Conservation (phyloP, 306 rosid genomes). For the Fragaria ananassa region DNA sequence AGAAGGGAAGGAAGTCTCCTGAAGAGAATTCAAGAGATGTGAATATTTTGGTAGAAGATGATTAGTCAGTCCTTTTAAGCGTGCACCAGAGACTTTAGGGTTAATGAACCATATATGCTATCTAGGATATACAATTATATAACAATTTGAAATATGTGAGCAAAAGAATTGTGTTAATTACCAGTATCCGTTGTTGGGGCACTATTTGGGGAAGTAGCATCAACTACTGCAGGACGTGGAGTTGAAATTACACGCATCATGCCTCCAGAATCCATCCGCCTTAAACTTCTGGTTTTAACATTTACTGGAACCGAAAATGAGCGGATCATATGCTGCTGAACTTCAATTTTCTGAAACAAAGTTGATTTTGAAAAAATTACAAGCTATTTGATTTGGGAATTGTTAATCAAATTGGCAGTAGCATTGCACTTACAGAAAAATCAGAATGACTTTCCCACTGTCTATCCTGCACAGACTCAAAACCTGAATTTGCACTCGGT, state of each 20-base stretch:
- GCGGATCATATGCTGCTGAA: conserved; percentile 57
- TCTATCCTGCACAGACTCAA: conserved; percentile 35
- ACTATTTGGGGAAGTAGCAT: conserved; percentile 35
- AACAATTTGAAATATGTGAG: not conserved
- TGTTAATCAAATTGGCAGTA: not conserved
- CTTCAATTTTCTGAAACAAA: conserved; percentile 47
- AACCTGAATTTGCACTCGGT: conserved; percentile 49
- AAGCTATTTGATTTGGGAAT: not conserved
- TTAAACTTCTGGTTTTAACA: conserved; percentile 42
- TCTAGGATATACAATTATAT: not conserved
- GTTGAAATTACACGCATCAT: conserved; percentile 72
- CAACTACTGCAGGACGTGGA: conserved; percentile 36
- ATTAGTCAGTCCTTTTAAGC: not conserved
- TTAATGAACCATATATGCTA: not conserved
- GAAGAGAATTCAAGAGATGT: not conserved
- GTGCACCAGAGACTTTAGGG: not conserved
- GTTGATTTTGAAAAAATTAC: conserved; percentile 13
- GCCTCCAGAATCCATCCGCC: conserved; percentile 55
- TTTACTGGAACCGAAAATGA: conserved; percentile 79
- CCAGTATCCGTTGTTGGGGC: conserved; percentile 48
- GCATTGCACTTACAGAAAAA: conserved; percentile 41
- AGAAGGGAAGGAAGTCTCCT: not conserved
- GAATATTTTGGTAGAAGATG: not conserved
- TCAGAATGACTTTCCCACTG: conserved; percentile 37
- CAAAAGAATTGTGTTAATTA: conserved; percentile 20